Conservation (phyloP, 2,329 filamentous ascomycete genomes). For the Davidsoniella eucalypti region DNA sequence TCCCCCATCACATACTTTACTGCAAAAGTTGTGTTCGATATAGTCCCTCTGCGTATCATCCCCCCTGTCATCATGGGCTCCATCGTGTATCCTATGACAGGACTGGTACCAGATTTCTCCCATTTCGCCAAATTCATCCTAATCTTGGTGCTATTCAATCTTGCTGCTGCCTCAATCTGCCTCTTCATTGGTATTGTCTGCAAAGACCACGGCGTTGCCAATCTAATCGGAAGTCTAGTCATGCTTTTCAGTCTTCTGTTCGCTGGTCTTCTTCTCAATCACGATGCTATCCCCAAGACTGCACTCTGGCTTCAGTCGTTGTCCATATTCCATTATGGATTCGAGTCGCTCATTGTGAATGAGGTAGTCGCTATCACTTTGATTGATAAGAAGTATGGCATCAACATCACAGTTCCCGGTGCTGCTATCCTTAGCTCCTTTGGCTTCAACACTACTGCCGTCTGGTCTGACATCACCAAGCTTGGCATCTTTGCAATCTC, state of each 20-base stretch:
- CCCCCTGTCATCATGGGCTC: slow-evolving; percentile 89
- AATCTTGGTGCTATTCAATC: slow-evolving; percentile 86
- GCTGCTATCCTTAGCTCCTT: slow-evolving; percentile 89
- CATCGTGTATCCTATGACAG: slow-evolving; percentile 97
- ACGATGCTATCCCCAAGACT: slow-evolving; percentile 73
- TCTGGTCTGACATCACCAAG: slow-evolving; percentile 73
- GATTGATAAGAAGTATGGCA: slow-evolving; percentile 84
- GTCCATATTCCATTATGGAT: slow-evolving; percentile 54
- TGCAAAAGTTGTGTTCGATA: slow-evolving; percentile 95
- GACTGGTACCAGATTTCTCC: slow-evolving; percentile 60
- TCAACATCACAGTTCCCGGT: slow-evolving; percentile 91
- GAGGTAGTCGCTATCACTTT: slow-evolving; percentile 77
- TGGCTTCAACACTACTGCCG: slow-evolving; percentile 73
- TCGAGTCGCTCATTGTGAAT: slow-evolving; percentile 17
- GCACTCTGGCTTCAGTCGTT: slow-evolving; percentile 83
- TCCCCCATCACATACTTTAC: slow-evolving; percentile 84
- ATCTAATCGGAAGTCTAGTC: slow-evolving; percentile 80
- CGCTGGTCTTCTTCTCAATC: slow-evolving; percentile 83
- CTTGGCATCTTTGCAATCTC: slow-evolving; percentile 65
- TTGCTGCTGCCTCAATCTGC: slow-evolving; percentile 84
- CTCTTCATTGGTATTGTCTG: slow-evolving; percentile 93
- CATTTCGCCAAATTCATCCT: slow-evolving; percentile 88
- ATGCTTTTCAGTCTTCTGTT: slow-evolving; percentile 97
- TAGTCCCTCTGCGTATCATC: slow-evolving; percentile 82
- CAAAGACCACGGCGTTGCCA: slow-evolving; percentile 80